These are phyloP conservation scores for Nemania sp. DNA, from an alignment of 2,329 filamentous ascomycete genomes.

Conservation along the genomic window DNA sequence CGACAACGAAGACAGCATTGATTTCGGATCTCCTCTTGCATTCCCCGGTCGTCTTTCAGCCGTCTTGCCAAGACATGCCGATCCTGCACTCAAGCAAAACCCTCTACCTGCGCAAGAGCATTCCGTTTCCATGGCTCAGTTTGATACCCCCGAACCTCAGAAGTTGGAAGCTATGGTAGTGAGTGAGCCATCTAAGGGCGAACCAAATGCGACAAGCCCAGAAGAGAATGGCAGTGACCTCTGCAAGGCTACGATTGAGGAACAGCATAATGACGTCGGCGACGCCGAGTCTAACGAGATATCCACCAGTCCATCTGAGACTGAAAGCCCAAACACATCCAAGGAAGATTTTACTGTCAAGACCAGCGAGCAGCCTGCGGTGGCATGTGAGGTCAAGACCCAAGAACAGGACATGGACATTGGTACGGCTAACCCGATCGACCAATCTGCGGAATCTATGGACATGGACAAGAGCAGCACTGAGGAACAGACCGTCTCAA, in stretches of 20 bases:
- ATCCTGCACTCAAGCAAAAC: conserved; percentile 54
- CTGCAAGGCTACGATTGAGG: conserved; percentile 2
- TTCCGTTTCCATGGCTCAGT: not conserved
- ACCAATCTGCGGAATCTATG: conserved; percentile 22
- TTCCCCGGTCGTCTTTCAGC: conserved; percentile 62
- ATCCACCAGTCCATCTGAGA: not conserved
- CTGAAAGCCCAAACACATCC: not conserved
- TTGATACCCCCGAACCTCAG: not conserved
- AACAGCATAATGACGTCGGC: not conserved
- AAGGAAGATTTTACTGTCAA: not conserved
- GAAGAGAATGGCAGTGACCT: not conserved
- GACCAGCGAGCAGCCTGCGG: not conserved
- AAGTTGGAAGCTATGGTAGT: conserved; percentile 1
- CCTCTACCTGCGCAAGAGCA: conserved; percentile 40
- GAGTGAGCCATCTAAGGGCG: not conserved
- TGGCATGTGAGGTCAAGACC: not conserved
- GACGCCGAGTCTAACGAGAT: not conserved
- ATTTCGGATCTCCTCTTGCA: conserved; percentile 43
- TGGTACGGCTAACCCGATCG: not conserved
- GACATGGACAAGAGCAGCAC: conserved; percentile 43
- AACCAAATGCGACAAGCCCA: not conserved
- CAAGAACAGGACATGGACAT: not conserved
- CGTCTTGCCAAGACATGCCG: conserved; percentile 58
- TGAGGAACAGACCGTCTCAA: conserved; percentile 26
- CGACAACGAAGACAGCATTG: conserved; percentile 30